These are phyloP conservation scores for Platanthera guangdongensis DNA, from an alignment of 106 monocot species.

Conservation along the genomic window DNA sequence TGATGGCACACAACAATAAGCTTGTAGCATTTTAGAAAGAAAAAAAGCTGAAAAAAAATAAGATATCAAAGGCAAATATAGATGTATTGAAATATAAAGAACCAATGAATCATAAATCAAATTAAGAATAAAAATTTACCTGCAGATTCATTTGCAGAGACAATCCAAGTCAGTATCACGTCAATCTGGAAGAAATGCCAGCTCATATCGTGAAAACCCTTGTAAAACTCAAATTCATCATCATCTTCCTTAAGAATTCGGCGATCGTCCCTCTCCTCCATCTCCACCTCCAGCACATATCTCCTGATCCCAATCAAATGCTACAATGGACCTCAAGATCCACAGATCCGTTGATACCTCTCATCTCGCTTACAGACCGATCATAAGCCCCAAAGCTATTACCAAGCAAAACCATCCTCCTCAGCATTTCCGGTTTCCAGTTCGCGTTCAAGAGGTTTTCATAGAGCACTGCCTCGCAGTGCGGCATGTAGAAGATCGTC, in stretches of 20 bases:
- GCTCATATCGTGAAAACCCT: slow-evolving; percentile 66
- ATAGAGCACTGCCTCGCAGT: slow-evolving; percentile 76
- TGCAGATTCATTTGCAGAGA: background rate
- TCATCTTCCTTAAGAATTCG: background rate
- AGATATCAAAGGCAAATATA: too few relatives aligned
- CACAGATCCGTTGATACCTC: too few relatives aligned
- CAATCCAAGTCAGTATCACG: slow-evolving; percentile 18
- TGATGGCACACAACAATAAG: too few relatives aligned
- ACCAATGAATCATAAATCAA: too few relatives aligned
- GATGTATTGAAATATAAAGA: too few relatives aligned
- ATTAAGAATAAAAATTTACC: slow-evolving; percentile 3
- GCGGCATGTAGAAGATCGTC: slow-evolving; percentile 91
- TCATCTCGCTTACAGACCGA: too few relatives aligned
- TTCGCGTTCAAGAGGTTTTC: slow-evolving; percentile 59
- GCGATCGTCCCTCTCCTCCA: slow-evolving; percentile 15
- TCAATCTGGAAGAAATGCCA: slow-evolving; percentile 85
- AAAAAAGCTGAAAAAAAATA: too few relatives aligned
- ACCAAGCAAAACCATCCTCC: slow-evolving; percentile 52
- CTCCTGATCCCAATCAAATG: too few relatives aligned
- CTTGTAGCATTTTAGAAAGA: too few relatives aligned
- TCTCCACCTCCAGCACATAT: too few relatives aligned
- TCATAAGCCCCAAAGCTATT: slow-evolving; percentile 73
- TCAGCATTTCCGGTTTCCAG: slow-evolving; percentile 37
- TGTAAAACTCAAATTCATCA: slow-evolving; percentile 28
- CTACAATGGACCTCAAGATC: too few relatives aligned